Evolutionary conservation across 805 yeast species (phyloP).

Genomic region (Hanseniaspora pseudoguilliermondii): DNA sequence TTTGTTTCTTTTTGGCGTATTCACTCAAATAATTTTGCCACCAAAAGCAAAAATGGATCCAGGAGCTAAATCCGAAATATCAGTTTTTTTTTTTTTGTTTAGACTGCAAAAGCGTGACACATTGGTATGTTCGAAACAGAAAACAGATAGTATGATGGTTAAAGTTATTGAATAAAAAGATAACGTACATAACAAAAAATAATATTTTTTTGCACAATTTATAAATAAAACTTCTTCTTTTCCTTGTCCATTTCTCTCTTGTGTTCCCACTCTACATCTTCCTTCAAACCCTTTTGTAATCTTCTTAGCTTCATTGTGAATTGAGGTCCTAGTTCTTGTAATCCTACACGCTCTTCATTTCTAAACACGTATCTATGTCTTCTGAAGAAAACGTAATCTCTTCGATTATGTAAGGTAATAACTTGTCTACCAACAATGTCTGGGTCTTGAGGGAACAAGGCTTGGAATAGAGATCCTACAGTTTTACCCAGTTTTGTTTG

Average conservation of each 20-base stretch:
- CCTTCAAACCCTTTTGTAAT: slow-evolving; percentile 80
- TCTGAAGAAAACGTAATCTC: slow-evolving; percentile 90
- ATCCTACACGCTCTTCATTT: slow-evolving; percentile 83
- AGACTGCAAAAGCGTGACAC: background rate
- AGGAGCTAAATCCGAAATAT: too few species aligned
- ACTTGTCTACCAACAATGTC: slow-evolving; percentile 94
- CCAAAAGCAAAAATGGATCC: background rate
- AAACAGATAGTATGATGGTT: background rate
- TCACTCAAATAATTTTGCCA: slow-evolving; percentile 1
- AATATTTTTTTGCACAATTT: slow-evolving; percentile 14
- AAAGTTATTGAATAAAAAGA: background rate
- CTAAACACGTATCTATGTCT: slow-evolving; percentile 84
- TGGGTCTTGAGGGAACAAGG: slow-evolving; percentile 83
- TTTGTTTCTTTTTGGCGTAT: too few species aligned
- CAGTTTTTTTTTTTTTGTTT: too few species aligned
- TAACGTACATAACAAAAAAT: background rate
- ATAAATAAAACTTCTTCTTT: slow-evolving; percentile 80
- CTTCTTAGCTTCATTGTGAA: slow-evolving; percentile 81
- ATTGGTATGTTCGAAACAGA: background rate
- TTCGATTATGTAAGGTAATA: slow-evolving; percentile 86
- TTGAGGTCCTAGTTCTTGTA: slow-evolving; percentile 94
- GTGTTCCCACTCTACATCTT: slow-evolving; percentile 94
- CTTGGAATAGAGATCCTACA: slow-evolving; percentile 82
- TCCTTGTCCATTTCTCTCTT: slow-evolving; percentile 93
- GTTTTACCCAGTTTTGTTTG: slow-evolving; percentile 86